These are phyloP conservation scores for Capsicum rhomboideum DNA, from an alignment of 257 asterid species.

Conservation along the genomic window DNA sequence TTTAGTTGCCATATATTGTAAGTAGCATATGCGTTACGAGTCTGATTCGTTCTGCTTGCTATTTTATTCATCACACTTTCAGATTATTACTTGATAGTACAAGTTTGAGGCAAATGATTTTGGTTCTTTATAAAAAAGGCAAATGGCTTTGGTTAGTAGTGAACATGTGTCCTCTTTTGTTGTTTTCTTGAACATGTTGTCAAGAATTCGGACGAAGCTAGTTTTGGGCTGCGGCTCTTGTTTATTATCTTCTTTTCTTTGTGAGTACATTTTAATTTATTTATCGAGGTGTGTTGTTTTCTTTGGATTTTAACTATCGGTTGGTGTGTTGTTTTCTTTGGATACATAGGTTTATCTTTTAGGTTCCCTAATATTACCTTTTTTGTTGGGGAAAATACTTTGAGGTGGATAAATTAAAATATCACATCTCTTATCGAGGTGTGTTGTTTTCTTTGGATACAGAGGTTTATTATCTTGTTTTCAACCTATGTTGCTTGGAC, in stretches of 20 bases:
- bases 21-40: neutral
- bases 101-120: neutral
- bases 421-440: too few relatives aligned
- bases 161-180: neutral
- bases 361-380: too few relatives aligned
- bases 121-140: neutral
- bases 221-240: neutral
- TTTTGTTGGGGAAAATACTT: too few relatives aligned
- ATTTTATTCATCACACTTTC: neutral
- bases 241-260: neutral
- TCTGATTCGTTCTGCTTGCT: neutral
- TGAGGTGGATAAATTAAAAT: too few relatives aligned
- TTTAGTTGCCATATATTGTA: neutral
- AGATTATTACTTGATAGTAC: neutral
- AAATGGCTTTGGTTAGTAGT: neutral
- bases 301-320: too few relatives aligned
- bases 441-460: too few relatives aligned
- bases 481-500: neutral
- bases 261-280: too few relatives aligned
- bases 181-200: neutral
- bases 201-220: neutral
- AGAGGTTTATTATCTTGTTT: too few relatives aligned
- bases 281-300: too few relatives aligned
- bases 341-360: too few relatives aligned
- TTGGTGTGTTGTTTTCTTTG: too few relatives aligned